Percentiles rank a stretch among this genome's conserved stretches.
Conservation (phyloP, 495 filamentous ascomycete genomes). For the Lasiosphaeria miniovina region DNA sequence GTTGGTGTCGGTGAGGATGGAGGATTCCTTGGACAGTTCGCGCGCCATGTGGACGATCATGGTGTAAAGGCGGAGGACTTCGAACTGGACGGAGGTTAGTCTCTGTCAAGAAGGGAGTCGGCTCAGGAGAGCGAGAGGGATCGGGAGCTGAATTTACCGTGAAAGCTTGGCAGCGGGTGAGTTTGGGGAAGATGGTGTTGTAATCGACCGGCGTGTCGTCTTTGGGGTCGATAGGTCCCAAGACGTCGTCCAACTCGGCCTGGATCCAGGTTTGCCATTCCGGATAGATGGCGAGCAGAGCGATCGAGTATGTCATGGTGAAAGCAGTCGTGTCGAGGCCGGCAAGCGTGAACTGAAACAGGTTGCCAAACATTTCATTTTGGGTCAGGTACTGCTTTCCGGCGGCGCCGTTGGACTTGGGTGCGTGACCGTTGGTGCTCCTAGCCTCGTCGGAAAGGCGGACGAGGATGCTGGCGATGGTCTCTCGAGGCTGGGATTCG, state of each 20-base stretch:
- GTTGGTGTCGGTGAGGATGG: background rate
- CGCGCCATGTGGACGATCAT: conserved; percentile 42
- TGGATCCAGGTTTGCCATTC: conserved; percentile 38
- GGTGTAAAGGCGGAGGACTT: conserved; percentile 48
- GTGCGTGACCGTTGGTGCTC: background rate
- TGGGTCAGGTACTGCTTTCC: conserved; percentile 28
- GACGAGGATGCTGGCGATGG: conserved; percentile 39
- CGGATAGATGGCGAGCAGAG: conserved; percentile 42
- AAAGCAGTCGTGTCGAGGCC: conserved; percentile 53
- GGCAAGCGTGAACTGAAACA: conserved; percentile 50
- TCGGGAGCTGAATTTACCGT: conserved; percentile 30
- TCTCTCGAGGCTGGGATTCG: conserved; percentile 20
- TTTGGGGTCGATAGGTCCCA: background rate
- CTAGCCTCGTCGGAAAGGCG: conserved; percentile 15
- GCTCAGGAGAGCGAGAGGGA: background rate
- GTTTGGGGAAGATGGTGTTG: conserved; percentile 32
- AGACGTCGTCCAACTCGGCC: conserved; percentile 21
- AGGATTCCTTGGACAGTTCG: conserved; percentile 8
- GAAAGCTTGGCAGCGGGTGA: conserved; percentile 40
- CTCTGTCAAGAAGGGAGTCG: background rate
- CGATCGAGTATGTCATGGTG: conserved; percentile 43
- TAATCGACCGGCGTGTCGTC: conserved; percentile 25
- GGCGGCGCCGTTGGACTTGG: background rate
- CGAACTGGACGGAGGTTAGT: conserved; percentile 27
- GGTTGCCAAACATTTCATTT: conserved; percentile 46